Percentiles rank a stretch among this genome's conserved stretches.
These are phyloP conservation scores for Metschnikowia orientalis DNA, from an alignment of 805 yeast species.

Conservation along the genomic window DNA sequence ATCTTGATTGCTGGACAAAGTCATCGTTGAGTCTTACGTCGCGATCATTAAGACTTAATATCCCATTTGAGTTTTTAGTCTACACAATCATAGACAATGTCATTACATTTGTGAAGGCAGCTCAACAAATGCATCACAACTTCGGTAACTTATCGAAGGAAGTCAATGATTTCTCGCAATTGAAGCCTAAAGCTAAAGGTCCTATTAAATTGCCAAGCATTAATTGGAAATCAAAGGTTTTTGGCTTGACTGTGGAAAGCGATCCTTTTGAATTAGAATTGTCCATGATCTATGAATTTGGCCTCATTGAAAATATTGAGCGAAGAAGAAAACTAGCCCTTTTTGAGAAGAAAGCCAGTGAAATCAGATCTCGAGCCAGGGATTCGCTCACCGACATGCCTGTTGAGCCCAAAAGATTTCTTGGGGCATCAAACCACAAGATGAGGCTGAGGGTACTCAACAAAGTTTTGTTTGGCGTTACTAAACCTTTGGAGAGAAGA, in stretches of 20 bases:
- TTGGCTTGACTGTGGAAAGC: constrained; percentile 70
- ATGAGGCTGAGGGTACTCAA: constrained; percentile 6
- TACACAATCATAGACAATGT: constrained; percentile 79
- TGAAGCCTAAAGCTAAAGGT: constrained; percentile 34
- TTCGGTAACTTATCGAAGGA: constrained; percentile 31
- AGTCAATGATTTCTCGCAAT: constrained; percentile 26
- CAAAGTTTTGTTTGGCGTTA: constrained; percentile 7
- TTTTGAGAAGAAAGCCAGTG: constrained; percentile 30
- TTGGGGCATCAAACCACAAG: not conserved
- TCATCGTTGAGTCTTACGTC: constrained; percentile 17
- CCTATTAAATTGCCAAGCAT: constrained; percentile 52
- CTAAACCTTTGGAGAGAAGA: no score
- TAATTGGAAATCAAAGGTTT: constrained; percentile 48
- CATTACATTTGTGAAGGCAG: constrained; percentile 60
- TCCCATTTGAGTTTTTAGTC: constrained; percentile 73
- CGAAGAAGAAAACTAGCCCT: constrained; percentile 48
- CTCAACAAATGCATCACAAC: constrained; percentile 55
- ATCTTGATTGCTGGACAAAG: constrained; percentile 14
- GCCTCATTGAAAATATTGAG: constrained; percentile 58
- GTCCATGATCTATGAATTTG: constrained; percentile 59
- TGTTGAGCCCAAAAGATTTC: constrained; percentile 7
- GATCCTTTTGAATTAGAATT: constrained; percentile 86
- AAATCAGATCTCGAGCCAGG: constrained; percentile 12
- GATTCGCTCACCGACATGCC: constrained; percentile 8
- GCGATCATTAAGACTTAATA: constrained; percentile 43